A percentile compares a stretch with the other conserved stretches of the same genome.
phyloP scores from a whole-genome alignment of 352 stramenopile genomes.

The Globisporangium carolinianum region DNA sequence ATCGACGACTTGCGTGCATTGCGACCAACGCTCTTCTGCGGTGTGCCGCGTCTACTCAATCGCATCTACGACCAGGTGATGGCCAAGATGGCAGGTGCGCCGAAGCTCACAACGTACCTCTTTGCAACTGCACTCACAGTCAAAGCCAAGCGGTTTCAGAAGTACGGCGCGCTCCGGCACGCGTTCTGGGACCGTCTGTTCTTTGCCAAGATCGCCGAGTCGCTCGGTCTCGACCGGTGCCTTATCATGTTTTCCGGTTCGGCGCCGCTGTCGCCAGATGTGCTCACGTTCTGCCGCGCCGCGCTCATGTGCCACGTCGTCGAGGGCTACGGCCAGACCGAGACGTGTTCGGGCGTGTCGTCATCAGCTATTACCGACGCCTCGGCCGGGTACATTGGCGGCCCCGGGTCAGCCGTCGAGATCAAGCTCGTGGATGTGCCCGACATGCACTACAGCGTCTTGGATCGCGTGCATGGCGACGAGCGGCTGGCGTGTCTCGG shows the following conservation, averaged over 20 bases:
- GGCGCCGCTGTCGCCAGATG: conserved; percentile 88
- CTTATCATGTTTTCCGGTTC: conserved; percentile 92
- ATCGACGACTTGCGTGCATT: conserved; percentile 90
- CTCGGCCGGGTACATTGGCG: conserved; percentile 88
- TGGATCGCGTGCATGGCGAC: conserved; percentile 52
- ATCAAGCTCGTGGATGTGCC: conserved; percentile 94
- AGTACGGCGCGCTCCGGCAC: conserved; percentile 35
- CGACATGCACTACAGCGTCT: conserved; percentile 94
- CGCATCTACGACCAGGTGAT: conserved; percentile 95
- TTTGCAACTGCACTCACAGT: conserved; percentile 73
- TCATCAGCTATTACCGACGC: conserved; percentile 32
- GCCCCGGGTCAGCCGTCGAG: conserved; percentile 78
- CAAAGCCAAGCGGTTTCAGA: conserved; percentile 58
- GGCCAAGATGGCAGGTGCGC: conserved; percentile 51
- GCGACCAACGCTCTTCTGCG: conserved; percentile 89
- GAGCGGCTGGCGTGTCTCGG: conserved; percentile 32
- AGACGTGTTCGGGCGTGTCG: conserved; percentile 87
- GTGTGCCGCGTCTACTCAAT: conserved; percentile 94
- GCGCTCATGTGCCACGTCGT: conserved; percentile 82
- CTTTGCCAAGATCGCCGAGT: conserved; percentile 91
- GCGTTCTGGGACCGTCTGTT: conserved; percentile 92
- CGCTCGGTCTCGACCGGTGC: conserved; percentile 81
- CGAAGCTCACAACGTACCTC: conserved; percentile 73
- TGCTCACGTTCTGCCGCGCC: conserved; percentile 93
- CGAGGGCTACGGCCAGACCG: conserved; percentile 96